Conservation (phyloP, 176 grass and related monocot species). For the Aegilops tauschii region DNA sequence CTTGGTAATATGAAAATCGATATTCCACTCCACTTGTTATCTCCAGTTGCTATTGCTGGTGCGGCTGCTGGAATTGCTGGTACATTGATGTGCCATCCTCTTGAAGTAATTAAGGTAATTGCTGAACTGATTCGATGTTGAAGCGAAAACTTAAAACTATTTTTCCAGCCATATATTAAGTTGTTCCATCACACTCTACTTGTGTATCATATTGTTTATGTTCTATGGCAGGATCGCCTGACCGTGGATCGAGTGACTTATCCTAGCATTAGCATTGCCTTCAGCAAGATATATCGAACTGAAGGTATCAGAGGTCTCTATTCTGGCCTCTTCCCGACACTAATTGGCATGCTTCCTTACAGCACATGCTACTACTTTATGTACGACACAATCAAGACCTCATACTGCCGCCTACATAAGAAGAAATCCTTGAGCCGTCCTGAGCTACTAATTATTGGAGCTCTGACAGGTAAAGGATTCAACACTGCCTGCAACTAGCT, state of each 20-base stretch:
- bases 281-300: slow-evolving; percentile 60
- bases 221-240: slow-evolving; percentile 65
- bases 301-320: slow-evolving; percentile 68
- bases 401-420: slow-evolving; percentile 67
- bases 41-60: slow-evolving; percentile 64
- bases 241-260: slow-evolving; percentile 57
- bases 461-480: slow-evolving; percentile 60
- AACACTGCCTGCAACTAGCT: too few relatives aligned
- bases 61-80: slow-evolving; percentile 71
- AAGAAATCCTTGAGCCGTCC: slow-evolving; percentile 52
- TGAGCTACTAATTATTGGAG: slow-evolving; percentile 70
- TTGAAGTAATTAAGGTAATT: slow-evolving; percentile 84
- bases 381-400: slow-evolving; percentile 77
- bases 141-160: not conserved
- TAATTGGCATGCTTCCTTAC: slow-evolving; percentile 31
- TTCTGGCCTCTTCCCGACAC: slow-evolving; percentile 71
- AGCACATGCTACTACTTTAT: slow-evolving; percentile 90
- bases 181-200: not conserved
- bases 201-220: not conserved
- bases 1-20: slow-evolving; percentile 55
- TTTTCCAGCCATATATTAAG: not conserved
- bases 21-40: slow-evolving; percentile 48
- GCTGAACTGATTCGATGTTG: not conserved
- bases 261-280: slow-evolving; percentile 60
- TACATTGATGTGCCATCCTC: slow-evolving; percentile 79